Percentiles rank a stretch among this genome's conserved stretches.
These are phyloP conservation scores for Aureobasidium sp. DNA, from an alignment of 2,329 filamentous ascomycete genomes.

Conservation along the genomic window DNA sequence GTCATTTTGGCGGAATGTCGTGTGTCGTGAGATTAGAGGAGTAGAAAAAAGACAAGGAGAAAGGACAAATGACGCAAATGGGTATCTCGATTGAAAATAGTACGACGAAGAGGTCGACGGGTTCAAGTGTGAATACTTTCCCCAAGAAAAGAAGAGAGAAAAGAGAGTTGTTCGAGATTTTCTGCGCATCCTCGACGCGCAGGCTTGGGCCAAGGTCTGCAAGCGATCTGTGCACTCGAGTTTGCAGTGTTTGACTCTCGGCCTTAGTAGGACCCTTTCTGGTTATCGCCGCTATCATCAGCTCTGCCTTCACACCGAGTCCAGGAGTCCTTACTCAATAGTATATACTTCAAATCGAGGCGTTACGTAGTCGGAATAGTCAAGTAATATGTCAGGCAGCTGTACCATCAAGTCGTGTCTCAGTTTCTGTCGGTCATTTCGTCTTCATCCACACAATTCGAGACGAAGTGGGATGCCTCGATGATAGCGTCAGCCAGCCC, in stretches of 20 bases:
- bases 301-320: background rate
- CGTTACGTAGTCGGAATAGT: background rate
- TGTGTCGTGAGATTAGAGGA: slow-evolving; percentile 44
- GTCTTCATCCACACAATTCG: background rate
- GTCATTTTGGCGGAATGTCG: slow-evolving; percentile 57
- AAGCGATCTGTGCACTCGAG: background rate
- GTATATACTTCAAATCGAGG: background rate
- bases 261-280: slow-evolving; percentile 8
- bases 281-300: background rate
- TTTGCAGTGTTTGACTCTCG: slow-evolving; percentile 8
- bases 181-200: slow-evolving; percentile 9
- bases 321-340: background rate
- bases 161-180: slow-evolving; percentile 19
- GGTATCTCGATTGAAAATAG: slow-evolving; percentile 14
- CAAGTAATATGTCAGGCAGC: background rate
- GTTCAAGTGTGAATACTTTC: slow-evolving; percentile 33
- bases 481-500: background rate
- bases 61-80: slow-evolving; percentile 12
- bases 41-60: slow-evolving; percentile 14
- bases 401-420: background rate
- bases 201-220: background rate
- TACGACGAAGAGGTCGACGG: slow-evolving; percentile 13
- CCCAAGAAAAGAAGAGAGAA: slow-evolving; percentile 40
- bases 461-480: background rate
- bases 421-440: background rate